Base-by-base conservation (phyloP, 352 stramenopile genomes). In the Lagenidium giganteum region DNA sequence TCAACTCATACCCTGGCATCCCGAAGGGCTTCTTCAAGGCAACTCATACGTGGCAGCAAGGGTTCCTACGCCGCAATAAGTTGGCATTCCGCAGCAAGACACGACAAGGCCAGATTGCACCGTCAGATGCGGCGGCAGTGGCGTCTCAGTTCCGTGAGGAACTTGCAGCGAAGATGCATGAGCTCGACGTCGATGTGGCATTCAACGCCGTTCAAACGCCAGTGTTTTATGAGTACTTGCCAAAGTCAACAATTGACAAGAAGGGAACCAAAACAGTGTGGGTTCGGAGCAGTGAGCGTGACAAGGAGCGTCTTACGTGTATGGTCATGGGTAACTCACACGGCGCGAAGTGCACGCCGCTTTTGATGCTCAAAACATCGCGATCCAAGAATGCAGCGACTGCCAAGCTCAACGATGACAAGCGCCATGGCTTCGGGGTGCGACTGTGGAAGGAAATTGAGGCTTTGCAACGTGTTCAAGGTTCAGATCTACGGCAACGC, bases 181-280 rank as follows among this genome's bases (percentile, higher is more conserved):
- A 32, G 20, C 18, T 57, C 20, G 16, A 17, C 8, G 39, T 63
- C 9, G 33, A 18, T 1, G 36, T 30, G 26, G 8, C 54, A 21
- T 60, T 43, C 35, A 64, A 60, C 31, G 51, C 51, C 8, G 42
- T 56, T 13, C 55, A 51, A 38, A 52, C 40, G 20, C 44, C 35
- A 4, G 31, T 68, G 1, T 57, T 35, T 18, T 46, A 55, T 9
- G 50, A 66, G 26, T 63, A 60, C 29, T 11, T 65, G 9, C 60
- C 60, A 5, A 11, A 18, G 2, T 41, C 37, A 13, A 59, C 54
- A 8, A 34, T 65, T 12, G 31, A 38, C n/a, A n/a, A 28, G 1
- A 27, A 29, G 2, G 46, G 60, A 14, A 35, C 5, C 5, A 54
- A 48, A 17, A 64, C 41, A 0, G 49, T 57, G 16, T 68, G 59